These are phyloP conservation scores for Russula sp. DNA, from an alignment of 768 basidiomycete species.

Conservation along the genomic window DNA sequence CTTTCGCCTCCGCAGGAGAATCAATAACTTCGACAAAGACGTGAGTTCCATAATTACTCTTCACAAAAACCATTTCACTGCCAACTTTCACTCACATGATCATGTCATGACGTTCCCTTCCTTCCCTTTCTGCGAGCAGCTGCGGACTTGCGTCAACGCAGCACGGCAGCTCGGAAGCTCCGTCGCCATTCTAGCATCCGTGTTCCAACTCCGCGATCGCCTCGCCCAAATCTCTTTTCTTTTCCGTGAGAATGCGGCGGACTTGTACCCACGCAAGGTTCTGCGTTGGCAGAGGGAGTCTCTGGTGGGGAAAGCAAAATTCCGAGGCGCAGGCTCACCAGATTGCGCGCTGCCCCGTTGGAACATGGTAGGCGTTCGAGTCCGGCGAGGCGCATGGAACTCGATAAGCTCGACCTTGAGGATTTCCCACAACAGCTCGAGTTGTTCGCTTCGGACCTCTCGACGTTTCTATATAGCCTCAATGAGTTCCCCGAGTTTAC, in stretches of 20 bases:
- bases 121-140: slow-evolving; percentile 38
- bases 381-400: slow-evolving; percentile 42
- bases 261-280: slow-evolving; percentile 70
- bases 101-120: background rate
- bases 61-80: slow-evolving; percentile 18
- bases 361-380: slow-evolving; percentile 43
- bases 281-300: slow-evolving; percentile 43
- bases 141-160: slow-evolving; percentile 76
- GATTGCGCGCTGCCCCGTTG: slow-evolving; percentile 36
- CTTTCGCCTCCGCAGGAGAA: slow-evolving; percentile 41
- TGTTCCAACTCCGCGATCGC: slow-evolving; percentile 66
- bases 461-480: slow-evolving; percentile 62
- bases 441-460: slow-evolving; percentile 58
- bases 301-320: slow-evolving; percentile 40
- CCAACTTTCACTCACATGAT: slow-evolving; percentile 7
- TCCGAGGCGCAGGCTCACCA: slow-evolving; percentile 39
- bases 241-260: slow-evolving; percentile 72
- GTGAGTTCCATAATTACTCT: slow-evolving; percentile 36
- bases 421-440: slow-evolving; percentile 66
- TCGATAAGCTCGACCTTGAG: slow-evolving; percentile 61
- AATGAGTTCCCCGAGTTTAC: slow-evolving; percentile 80
- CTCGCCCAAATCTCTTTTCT: slow-evolving; percentile 66
- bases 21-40: slow-evolving; percentile 65
- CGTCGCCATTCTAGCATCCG: slow-evolving; percentile 71
- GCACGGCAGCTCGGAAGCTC: slow-evolving; percentile 74